These are phyloP conservation scores for Kodamaea fukazawae DNA, from an alignment of 805 yeast genomes.

Conservation along the genomic window DNA sequence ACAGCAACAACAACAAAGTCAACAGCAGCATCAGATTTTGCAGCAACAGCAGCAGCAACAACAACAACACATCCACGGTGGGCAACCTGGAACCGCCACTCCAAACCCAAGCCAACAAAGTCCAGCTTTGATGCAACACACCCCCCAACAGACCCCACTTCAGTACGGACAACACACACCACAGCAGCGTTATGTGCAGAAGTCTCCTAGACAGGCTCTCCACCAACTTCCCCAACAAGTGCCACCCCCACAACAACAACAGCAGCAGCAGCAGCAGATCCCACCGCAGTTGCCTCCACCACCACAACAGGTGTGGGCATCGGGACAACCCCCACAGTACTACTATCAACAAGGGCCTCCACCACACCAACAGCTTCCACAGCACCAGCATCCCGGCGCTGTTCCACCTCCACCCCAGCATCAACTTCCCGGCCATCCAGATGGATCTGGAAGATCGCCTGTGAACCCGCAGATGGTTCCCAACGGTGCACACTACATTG, in stretches of 20 bases:
- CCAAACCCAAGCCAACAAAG: slow-evolving; percentile 8
- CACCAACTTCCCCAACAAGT: not conserved
- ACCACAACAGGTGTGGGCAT: slow-evolving; percentile 27
- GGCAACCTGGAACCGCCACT: slow-evolving; percentile 6
- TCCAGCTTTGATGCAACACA: slow-evolving; percentile 7
- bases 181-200: slow-evolving; percentile 9
- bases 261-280: slow-evolving; percentile 15
- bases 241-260: slow-evolving; percentile 12
- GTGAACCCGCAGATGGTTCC: slow-evolving; percentile 20
- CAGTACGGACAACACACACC: slow-evolving; percentile 12
- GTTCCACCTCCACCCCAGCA: slow-evolving; percentile 11
- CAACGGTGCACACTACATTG: slow-evolving; percentile 10
- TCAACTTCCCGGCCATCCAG: slow-evolving; percentile 8
- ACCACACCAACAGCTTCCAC: slow-evolving; percentile 5
- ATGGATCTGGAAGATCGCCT: slow-evolving; percentile 21
- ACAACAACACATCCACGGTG: slow-evolving; percentile 18
- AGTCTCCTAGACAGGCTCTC: slow-evolving; percentile 16
- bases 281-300: slow-evolving; percentile 27
- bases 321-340: slow-evolving; percentile 19
- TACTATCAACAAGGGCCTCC: slow-evolving; percentile 20
- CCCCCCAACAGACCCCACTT: slow-evolving; percentile 9
- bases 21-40: slow-evolving; percentile 14
- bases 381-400: slow-evolving; percentile 2
- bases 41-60: slow-evolving; percentile 29
- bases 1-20: slow-evolving; percentile 14